These are phyloP conservation scores for Zygosaccharomyces bailii DNA, from an alignment of 805 yeast species.

Conservation along the genomic window DNA sequence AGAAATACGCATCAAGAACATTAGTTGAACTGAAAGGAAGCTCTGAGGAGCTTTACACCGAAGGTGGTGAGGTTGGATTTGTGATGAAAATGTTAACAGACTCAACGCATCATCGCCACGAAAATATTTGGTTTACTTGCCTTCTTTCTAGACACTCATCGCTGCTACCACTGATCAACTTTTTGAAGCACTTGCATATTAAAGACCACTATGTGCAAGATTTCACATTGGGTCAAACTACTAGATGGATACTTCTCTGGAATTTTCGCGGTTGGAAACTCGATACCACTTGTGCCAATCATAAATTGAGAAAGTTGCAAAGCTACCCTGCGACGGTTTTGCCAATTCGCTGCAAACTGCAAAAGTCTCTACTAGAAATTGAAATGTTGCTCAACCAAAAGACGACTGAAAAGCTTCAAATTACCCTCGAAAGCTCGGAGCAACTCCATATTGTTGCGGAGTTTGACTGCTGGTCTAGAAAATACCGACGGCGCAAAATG, in stretches of 20 bases:
- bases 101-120: neutral
- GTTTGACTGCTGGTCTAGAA: conserved; percentile 32
- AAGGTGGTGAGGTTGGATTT: neutral
- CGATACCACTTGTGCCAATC: neutral
- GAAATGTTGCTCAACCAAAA: conserved; percentile 1
- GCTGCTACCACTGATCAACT: neutral
- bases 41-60: neutral
- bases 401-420: neutral
- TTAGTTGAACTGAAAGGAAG: neutral
- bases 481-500: conserved; percentile 19
- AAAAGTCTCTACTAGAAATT: neutral
- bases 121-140: conserved; percentile 1
- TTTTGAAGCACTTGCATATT: neutral
- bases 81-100: neutral
- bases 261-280: conserved; percentile 20
- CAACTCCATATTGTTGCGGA: neutral
- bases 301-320: neutral
- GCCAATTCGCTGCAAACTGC: neutral
- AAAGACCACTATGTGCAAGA: conserved; percentile 33
- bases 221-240: conserved; percentile 31
- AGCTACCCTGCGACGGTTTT: neutral
- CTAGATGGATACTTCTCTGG: conserved; percentile 42
- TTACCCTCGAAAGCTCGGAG: neutral
- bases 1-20: neutral
- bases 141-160: neutral